phyloP scores from a whole-genome alignment of 1,139 yeast genomes.

The Hyphopichia wangnamkhiaoensis region DNA sequence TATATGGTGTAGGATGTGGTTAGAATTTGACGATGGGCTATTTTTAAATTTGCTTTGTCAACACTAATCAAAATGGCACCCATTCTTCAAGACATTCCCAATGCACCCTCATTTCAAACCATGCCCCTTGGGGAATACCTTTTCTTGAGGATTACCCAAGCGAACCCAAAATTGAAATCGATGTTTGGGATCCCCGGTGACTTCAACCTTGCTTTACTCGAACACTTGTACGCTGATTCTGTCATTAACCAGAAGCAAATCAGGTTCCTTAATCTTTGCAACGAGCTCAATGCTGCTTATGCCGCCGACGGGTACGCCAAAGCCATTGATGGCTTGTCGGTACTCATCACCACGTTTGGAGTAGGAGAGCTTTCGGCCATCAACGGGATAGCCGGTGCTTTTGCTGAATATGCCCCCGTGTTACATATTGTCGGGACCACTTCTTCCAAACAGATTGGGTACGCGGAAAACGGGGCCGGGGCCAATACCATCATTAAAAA shows the following conservation, averaged over 20 bases:
- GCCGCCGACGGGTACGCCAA: conserved; percentile 81
- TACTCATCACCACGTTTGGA: conserved; percentile 67
- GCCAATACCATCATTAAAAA: no score
- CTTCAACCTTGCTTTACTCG: conserved; percentile 39
- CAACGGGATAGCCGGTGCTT: conserved; percentile 83
- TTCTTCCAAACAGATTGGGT: conserved; percentile 26
- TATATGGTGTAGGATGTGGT: no score
- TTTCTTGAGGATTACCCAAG: conserved; percentile 36
- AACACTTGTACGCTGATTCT: conserved; percentile 32
- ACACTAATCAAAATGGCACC: neutral
- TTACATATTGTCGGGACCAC: conserved; percentile 84
- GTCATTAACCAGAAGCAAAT: conserved; percentile 21
- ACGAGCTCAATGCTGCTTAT: conserved; percentile 54
- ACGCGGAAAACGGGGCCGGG: no score
- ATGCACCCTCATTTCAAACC: neutral
- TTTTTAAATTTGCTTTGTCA: no score
- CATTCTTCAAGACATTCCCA: neutral
- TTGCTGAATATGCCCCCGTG: conserved; percentile 76
- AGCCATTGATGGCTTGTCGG: conserved; percentile 43
- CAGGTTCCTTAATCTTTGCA: conserved; percentile 33
- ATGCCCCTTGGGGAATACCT: conserved; percentile 43
- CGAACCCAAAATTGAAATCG: conserved; percentile 36
- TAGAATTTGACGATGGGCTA: no score
- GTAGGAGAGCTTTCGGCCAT: conserved; percentile 87
- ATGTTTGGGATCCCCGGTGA: conserved; percentile 48